phyloP scores from a whole-genome alignment of 2,329 filamentous ascomycete genomes.

The Zalaria obscura region DNA sequence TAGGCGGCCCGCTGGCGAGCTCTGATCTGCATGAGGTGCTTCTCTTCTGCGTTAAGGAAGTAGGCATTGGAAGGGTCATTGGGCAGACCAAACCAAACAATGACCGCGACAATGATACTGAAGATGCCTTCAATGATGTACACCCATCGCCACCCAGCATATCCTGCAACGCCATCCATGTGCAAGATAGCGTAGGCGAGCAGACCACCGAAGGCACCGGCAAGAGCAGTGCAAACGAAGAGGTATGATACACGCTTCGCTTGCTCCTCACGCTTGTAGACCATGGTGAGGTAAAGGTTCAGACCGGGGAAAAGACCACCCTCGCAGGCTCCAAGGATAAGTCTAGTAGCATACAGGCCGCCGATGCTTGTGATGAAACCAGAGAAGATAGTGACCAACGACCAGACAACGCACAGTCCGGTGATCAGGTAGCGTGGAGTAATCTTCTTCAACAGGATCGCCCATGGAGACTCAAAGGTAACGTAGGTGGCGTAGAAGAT shows the following conservation, averaged over 20 bases:
- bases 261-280: constrained; percentile 29
- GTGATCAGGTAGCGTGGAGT: constrained; percentile 28
- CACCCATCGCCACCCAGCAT: constrained; percentile 17
- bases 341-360: constrained; percentile 24
- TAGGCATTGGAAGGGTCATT: constrained; percentile 28
- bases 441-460: constrained; percentile 34
- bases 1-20: constrained; percentile 31
- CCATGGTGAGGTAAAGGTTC: constrained; percentile 22
- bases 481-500: constrained; percentile 41
- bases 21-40: constrained; percentile 35
- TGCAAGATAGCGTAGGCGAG: constrained; percentile 19
- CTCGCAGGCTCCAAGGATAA: constrained; percentile 13
- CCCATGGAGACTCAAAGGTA: constrained; percentile 32
- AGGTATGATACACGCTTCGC: constrained; percentile 27
- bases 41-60: constrained; percentile 32
- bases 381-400: constrained; percentile 32
- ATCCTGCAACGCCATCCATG: constrained; percentile 15
- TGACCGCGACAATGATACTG: constrained; percentile 12
- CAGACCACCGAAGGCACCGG: constrained; percentile 26
- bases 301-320: constrained; percentile 12
- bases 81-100: constrained; percentile 18
- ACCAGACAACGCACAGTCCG: constrained; percentile 30
- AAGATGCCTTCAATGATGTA: constrained; percentile 9
- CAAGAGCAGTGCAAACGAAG: constrained; percentile 25
- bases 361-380: constrained; percentile 31